Evolutionary conservation across 331 rosid species (phyloP).

Genomic region (Phaseolus coccineus): DNA sequence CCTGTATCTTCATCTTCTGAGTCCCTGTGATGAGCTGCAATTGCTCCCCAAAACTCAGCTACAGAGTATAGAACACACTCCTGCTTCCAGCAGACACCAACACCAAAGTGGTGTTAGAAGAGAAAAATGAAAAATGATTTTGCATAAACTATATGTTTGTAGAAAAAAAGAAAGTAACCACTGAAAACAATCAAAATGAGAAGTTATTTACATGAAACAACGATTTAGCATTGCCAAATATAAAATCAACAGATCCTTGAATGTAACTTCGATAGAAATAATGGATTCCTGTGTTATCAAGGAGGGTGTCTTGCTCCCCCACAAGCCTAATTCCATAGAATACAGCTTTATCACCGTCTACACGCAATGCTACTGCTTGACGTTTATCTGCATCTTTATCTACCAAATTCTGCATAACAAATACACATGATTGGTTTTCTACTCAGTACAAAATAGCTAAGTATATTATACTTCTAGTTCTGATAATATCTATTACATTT

Average conservation of each 20-base stretch:
- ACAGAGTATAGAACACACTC: constrained; percentile 62
- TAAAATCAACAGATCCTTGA: constrained; percentile 72
- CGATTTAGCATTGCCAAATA: constrained; percentile 69
- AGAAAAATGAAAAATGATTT: not conserved
- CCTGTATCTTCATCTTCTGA: constrained; percentile 63
- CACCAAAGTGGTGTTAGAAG: constrained; percentile 1
- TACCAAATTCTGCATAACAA: constrained; percentile 60
- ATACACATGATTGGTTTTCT: not conserved
- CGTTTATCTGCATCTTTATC: constrained; percentile 58
- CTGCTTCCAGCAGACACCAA: constrained; percentile 40
- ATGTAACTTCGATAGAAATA: constrained; percentile 64
- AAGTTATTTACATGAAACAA: constrained; percentile 56
- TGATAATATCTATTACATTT: too few species aligned
- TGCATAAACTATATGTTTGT: not conserved
- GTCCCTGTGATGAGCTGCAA: constrained; percentile 83
- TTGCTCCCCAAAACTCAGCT: constrained; percentile 62
- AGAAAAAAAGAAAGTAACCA: not conserved
- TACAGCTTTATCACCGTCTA: constrained; percentile 74
- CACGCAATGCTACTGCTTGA: constrained; percentile 79
- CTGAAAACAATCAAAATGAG: not conserved
- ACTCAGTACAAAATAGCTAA: not conserved
- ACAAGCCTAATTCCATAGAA: constrained; percentile 61
- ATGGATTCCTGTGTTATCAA: constrained; percentile 70
- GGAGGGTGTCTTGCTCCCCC: constrained; percentile 76
- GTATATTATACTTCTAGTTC: too few species aligned